Base-by-base conservation (phyloP, 176 grass and related monocot species). In the Panicum miliaceum region DNA sequence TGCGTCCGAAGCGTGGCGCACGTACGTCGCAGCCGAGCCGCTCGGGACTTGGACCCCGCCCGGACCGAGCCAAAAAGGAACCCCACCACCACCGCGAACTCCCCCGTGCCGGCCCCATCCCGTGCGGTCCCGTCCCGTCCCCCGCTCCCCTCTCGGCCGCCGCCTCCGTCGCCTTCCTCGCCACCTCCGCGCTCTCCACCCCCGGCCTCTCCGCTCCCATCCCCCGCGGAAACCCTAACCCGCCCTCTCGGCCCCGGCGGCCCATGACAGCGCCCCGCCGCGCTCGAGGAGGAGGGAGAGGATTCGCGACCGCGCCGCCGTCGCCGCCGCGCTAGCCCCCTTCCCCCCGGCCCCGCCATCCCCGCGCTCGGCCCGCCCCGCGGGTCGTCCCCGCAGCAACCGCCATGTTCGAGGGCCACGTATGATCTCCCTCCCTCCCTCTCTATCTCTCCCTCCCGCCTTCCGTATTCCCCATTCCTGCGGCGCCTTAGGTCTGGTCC, bases 391-490 rank as follows among this genome's bases (percentile, higher is more conserved):
- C 16, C 12, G 72, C 57, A 58, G 74, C 79, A 46, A 79, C 57
- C 79, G 66, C 83, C 65, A 90, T 90, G 88, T 86, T 90, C 88
- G 88, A 90, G 84, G 88, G 88, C 80, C 88, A 90, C 74, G 88
- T 90, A 86, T 65, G 84, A 73, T 86, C 27, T 66, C 29, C 29
- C 47, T 45, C 20, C 15, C 65, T 43, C 61, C 25, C 4, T 90
- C 27, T 66, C 47, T 45, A 32, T 90, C 27, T 66, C 47, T 45
- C 20, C 15, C 65, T 43, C 61, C 25, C 4, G 36, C 19, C n/a
- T 43, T 73, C 65, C 4, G 12, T 63, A 15, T 79, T 34, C 45
- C 43, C 45, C 51, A 35, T 76, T 62, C 74, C 70, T 57, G 19
- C 47, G 5, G 64, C n/a, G 6, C 16, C 19, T 77, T 76, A 0